Evolutionary conservation across 208 protist species (phyloP), one percentile per base, ranked within the genome.

Genomic region (Leishmania mexicana): DNA sequence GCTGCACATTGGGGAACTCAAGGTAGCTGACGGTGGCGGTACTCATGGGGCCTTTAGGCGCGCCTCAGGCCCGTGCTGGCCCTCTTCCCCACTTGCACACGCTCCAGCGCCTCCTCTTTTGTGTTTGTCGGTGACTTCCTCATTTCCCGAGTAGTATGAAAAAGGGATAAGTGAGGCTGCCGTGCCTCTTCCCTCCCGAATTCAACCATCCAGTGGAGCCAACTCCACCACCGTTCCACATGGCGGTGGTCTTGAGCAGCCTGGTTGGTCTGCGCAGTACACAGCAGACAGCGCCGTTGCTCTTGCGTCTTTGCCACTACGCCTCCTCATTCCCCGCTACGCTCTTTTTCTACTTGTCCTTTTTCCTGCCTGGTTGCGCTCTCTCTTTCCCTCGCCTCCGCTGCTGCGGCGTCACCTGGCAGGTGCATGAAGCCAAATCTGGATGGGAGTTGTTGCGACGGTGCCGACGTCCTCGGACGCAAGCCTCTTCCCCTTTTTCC

Each of bases 231-330:
- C 62, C 62, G 62, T 40, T 40, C 13, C 62, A 8, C 62, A 68
- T 13, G 31, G 62, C 31, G 62, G 13, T 13, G 31, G 11, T 17
- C 62, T 68, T 40, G 31, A 21, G 62, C 31, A 19, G 68, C 21
- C 68, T 74, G 68, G n/a, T 68, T 21, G 31, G 31, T 68, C 62
- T 68, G 62, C 62, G 28, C 28, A 68, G 31, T 40, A 68, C 60
- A 65, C 31, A 17, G 31, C 62, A 68, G 31, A 17, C 62, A 40
- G 31, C 13, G 15, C 15, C 31, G 15, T 24, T 68, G 62, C 31
- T 40, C 62, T 68, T 68, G 62, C 4, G 62, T 42, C 31, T 68
- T 68, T 40, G 28, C 15, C 62, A 24, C 28, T 62, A 13, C 73
- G 17, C 19, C 11, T 60, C 73, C 49, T 60, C 54, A 45, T 62